phyloP scores from a whole-genome alignment of 2,329 filamentous ascomycete species.

The Metarhizium guizhouense region DNA sequence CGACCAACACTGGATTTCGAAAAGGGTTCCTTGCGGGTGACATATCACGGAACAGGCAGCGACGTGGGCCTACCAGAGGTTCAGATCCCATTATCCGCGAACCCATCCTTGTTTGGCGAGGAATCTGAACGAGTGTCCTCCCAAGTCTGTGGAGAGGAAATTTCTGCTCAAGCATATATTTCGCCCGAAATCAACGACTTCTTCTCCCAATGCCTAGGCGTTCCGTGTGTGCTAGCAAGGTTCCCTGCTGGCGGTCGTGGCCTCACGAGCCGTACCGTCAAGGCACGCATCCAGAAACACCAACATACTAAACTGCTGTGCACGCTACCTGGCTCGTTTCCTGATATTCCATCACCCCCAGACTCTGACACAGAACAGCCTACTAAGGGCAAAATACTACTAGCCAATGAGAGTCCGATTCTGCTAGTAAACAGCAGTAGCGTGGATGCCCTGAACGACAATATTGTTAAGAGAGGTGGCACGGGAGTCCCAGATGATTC shows the following conservation, averaged over 20 bases:
- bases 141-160: slow-evolving; percentile 74
- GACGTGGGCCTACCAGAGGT: slow-evolving; percentile 21
- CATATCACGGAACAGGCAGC: slow-evolving; percentile 29
- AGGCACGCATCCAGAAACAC: slow-evolving; percentile 57
- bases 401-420: slow-evolving; percentile 93
- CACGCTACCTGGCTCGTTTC: slow-evolving; percentile 45
- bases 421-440: slow-evolving; percentile 75
- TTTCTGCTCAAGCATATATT: slow-evolving; percentile 63
- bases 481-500: slow-evolving; percentile 60
- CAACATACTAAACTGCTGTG: slow-evolving; percentile 25
- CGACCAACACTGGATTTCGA: slow-evolving; percentile 65
- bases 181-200: slow-evolving; percentile 59
- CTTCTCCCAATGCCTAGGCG: slow-evolving; percentile 65
- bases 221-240: slow-evolving; percentile 75
- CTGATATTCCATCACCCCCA: slow-evolving; percentile 42
- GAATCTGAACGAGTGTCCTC: slow-evolving; percentile 39
- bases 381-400: slow-evolving; percentile 49
- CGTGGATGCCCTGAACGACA: slow-evolving; percentile 65
- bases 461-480: slow-evolving; percentile 56
- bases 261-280: slow-evolving; percentile 57
- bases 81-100: slow-evolving; percentile 55
- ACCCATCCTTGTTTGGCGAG: slow-evolving; percentile 48
- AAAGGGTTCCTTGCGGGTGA: slow-evolving; percentile 54
- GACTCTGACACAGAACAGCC: slow-evolving; percentile 45
- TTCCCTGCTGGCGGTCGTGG: slow-evolving; percentile 63